phyloP scores from a whole-genome alignment of 2,329 filamentous ascomycete genomes.

The Fusarium coffeatum region DNA sequence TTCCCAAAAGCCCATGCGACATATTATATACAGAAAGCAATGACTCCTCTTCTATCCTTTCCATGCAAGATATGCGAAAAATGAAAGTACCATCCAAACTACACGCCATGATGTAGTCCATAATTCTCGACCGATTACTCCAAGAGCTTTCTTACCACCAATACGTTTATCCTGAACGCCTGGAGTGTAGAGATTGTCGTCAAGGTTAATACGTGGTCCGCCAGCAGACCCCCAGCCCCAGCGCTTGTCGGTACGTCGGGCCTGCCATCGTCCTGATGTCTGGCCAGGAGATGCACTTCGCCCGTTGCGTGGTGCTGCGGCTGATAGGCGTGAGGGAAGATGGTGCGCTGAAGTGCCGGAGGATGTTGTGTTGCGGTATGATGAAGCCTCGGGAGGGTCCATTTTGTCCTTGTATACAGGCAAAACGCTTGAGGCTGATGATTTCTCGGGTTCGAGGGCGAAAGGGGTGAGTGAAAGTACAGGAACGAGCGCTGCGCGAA shows the following conservation, averaged over 20 bases:
- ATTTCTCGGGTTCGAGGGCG: conserved; percentile 58
- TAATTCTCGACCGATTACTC: conserved; percentile 69
- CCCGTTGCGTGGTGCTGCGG: conserved; percentile 34
- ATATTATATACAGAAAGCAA: conserved; percentile 21
- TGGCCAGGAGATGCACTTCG: conserved; percentile 39
- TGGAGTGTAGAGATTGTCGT: conserved; percentile 60
- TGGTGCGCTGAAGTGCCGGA: conserved; percentile 44
- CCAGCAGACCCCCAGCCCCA: conserved; percentile 60
- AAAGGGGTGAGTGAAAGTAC: conserved; percentile 65
- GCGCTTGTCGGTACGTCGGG: conserved; percentile 44
- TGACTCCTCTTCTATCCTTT: conserved; percentile 57
- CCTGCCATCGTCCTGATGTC: conserved; percentile 42
- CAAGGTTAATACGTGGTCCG: conserved; percentile 66
- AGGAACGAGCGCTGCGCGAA: conserved; percentile 68
- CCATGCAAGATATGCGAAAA: conserved; percentile 75
- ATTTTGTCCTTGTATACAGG: conserved; percentile 67
- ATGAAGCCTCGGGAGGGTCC: conserved; percentile 54
- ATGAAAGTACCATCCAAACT: conserved; percentile 69
- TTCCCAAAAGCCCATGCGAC: conserved; percentile 5
- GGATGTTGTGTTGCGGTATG: conserved; percentile 32
- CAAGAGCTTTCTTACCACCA: conserved; percentile 52
- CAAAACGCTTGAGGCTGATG: conserved; percentile 39
- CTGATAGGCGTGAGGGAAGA: conserved; percentile 40
- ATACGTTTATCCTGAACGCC: conserved; percentile 43
- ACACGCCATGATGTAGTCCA: conserved; percentile 71